Conservation (phyloP, 805 yeast species). For the Cyberlindnera subsufficiens region DNA sequence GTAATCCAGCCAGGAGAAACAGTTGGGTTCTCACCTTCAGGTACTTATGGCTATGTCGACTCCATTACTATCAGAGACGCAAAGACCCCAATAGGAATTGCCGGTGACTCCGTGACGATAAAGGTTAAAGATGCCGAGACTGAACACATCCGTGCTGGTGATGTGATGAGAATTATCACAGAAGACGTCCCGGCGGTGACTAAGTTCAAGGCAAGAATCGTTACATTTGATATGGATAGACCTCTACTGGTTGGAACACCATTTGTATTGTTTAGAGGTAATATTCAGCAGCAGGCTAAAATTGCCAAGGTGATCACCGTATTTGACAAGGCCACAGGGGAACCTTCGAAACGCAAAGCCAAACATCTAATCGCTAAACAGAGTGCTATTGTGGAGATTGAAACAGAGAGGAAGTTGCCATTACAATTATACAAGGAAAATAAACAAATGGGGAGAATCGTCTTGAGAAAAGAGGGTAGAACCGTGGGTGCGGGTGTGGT, state of each 20-base stretch:
- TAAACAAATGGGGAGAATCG: slow-evolving; percentile 97
- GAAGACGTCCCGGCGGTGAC: slow-evolving; percentile 81
- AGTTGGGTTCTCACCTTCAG: slow-evolving; percentile 85
- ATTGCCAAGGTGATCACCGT: slow-evolving; percentile 74
- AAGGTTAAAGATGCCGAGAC: slow-evolving; percentile 88
- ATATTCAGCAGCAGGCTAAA: slow-evolving; percentile 89
- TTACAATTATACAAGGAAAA: slow-evolving; percentile 91
- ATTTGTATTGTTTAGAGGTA: slow-evolving; percentile 89
- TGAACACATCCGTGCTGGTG: slow-evolving; percentile 88
- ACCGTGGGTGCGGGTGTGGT: slow-evolving; percentile 99
- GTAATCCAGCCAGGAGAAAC: slow-evolving; percentile 87
- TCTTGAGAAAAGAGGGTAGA: slow-evolving; percentile 98
- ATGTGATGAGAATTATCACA: slow-evolving; percentile 88
- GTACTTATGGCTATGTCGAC: slow-evolving; percentile 86
- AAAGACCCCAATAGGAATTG: slow-evolving; percentile 69
- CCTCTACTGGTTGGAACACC: slow-evolving; percentile 87
- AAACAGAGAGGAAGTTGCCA: slow-evolving; percentile 81
- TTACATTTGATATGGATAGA: slow-evolving; percentile 89
- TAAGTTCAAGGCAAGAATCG: slow-evolving; percentile 76
- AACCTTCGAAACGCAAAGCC: slow-evolving; percentile 72
- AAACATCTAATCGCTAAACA: slow-evolving; percentile 95
- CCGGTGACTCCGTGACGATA: slow-evolving; percentile 91
- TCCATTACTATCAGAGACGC: slow-evolving; percentile 88
- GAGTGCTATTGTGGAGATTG: slow-evolving; percentile 88
- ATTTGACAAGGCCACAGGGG: slow-evolving; percentile 92